Evolutionary conservation across 176 grass and related monocot species (phyloP).

Genomic region (Panicum miliaceum): DNA sequence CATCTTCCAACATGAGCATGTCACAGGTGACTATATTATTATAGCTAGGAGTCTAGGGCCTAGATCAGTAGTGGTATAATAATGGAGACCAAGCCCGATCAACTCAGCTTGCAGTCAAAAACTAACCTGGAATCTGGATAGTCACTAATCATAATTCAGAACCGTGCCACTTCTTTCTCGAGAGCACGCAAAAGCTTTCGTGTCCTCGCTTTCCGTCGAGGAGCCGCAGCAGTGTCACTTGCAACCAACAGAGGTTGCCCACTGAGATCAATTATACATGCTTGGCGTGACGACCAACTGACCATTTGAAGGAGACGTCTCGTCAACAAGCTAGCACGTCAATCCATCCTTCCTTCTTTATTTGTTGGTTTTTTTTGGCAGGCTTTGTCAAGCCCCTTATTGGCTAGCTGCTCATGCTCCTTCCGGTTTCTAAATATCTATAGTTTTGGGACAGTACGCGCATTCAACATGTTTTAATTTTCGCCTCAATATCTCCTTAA

Average conservation of each 20-base stretch:
- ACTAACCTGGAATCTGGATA: too few species aligned
- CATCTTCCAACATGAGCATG: not conserved
- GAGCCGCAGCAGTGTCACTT: not conserved
- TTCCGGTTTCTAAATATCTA: too few species aligned
- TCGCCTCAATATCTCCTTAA: too few species aligned
- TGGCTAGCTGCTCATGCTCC: not conserved
- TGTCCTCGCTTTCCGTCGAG: not conserved
- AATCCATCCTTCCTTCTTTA: not conserved
- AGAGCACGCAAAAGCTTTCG: not conserved
- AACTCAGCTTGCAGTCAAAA: not conserved
- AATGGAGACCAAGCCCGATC: not conserved
- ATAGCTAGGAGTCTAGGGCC: not conserved
- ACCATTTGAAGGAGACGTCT: not conserved
- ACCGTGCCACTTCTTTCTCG: not conserved
- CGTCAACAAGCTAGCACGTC: not conserved
- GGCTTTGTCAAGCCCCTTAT: slow-evolving; percentile 17
- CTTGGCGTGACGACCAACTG: not conserved
- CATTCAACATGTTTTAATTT: too few species aligned
- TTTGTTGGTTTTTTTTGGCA: slow-evolving; percentile 10
- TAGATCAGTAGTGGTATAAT: not conserved
- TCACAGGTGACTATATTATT: not conserved
- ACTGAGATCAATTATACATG: slow-evolving; percentile 18
- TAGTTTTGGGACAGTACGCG: too few species aligned
- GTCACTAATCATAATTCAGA: too few species aligned
- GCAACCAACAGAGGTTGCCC: not conserved